Conservation (phyloP, 2,329 filamentous ascomycete species). For the Stemphylium vesicarium region DNA sequence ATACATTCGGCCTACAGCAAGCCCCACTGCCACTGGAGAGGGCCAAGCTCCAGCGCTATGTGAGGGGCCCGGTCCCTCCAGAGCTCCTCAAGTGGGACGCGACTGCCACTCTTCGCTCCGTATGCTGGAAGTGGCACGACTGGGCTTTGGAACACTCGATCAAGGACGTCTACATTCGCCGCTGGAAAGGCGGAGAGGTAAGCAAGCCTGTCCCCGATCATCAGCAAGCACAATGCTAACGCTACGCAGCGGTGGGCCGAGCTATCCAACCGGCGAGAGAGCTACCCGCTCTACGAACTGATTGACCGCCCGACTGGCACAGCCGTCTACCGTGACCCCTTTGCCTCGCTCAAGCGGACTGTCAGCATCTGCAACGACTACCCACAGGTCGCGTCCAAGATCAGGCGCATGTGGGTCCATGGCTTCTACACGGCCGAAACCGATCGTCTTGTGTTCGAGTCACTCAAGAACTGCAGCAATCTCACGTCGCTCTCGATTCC, state of each 20-base stretch:
- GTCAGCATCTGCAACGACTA: constrained; percentile 54
- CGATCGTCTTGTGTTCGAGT: constrained; percentile 57
- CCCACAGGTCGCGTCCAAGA: constrained; percentile 55
- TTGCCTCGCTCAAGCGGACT: constrained; percentile 56
- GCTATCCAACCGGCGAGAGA: constrained; percentile 52
- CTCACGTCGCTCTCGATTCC: constrained; percentile 58
- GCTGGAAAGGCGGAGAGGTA: constrained; percentile 58
- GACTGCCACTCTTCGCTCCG: constrained; percentile 56
- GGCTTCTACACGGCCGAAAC: constrained; percentile 61
- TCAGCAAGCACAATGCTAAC: constrained; percentile 18
- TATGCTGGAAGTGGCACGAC: constrained; percentile 59
- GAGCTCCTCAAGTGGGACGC: constrained; percentile 61
- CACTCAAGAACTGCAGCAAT: constrained; percentile 55
- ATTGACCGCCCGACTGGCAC: constrained; percentile 55
- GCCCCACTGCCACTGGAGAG: constrained; percentile 55
- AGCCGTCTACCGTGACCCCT: constrained; percentile 61
- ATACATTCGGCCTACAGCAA: constrained; percentile 61
- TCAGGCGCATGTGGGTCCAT: constrained; percentile 62
- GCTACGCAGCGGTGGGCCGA: constrained; percentile 58
- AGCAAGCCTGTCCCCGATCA: constrained; percentile 9
- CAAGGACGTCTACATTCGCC: constrained; percentile 58
- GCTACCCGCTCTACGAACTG: constrained; percentile 57
- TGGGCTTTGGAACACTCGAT: constrained; percentile 61
- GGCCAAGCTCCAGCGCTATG: constrained; percentile 55
- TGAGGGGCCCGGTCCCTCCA: constrained; percentile 58